phyloP scores from a whole-genome alignment of 23 red algal genomes.

The Agarophyton chilense region DNA sequence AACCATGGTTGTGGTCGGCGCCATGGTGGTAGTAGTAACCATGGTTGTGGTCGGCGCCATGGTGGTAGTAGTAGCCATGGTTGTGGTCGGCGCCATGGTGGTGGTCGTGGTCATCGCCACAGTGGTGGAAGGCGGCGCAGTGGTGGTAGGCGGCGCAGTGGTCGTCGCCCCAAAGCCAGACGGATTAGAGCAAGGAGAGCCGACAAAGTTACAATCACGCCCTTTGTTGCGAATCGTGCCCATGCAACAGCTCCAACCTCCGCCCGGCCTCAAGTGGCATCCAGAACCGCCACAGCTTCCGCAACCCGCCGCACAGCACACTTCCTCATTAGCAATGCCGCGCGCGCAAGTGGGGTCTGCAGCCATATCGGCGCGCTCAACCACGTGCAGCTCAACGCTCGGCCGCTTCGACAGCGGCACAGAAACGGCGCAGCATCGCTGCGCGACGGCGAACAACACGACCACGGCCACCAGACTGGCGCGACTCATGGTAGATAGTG shows the following conservation, averaged over 20 bases:
- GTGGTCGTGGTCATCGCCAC: neutral
- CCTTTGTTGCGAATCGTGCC: neutral
- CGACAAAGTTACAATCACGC: neutral
- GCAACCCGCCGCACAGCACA: slow-evolving; percentile 37
- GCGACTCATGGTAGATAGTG: neutral
- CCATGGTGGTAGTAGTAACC: neutral
- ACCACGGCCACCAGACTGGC: too few relatives aligned
- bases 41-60: neutral
- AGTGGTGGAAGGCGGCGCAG: neutral
- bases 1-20: neutral
- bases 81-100: neutral
- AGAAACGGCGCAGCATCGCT: neutral
- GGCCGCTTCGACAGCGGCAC: neutral
- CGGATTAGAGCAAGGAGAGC: slow-evolving; percentile 3
- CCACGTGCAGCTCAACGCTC: neutral
- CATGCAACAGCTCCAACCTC: slow-evolving; percentile 16
- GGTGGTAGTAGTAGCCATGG: neutral
- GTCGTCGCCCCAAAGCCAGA: neutral
- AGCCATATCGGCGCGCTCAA: neutral
- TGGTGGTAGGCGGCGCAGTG: neutral
- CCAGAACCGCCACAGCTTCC: slow-evolving; percentile 31
- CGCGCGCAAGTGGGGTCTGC: slow-evolving; percentile 40
- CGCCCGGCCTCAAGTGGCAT: slow-evolving; percentile 19
- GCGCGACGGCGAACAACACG: neutral
- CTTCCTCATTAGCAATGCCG: slow-evolving; percentile 15